These are phyloP conservation scores for Trichophyton schoenleinii DNA, from an alignment of 2,329 filamentous ascomycete species.

Conservation along the genomic window DNA sequence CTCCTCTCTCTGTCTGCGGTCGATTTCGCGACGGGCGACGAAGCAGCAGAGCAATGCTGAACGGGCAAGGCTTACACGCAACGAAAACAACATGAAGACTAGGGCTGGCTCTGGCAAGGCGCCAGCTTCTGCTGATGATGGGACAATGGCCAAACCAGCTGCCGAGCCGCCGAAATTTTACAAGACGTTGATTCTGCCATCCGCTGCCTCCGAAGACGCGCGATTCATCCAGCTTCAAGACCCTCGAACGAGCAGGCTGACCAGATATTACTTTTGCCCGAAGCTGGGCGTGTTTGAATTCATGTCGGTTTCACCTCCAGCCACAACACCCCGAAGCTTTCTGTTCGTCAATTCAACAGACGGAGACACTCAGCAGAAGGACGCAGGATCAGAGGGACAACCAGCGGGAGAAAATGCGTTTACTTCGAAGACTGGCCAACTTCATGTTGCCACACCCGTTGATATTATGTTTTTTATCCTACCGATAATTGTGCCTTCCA, in stretches of 20 bases:
- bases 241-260: constrained; percentile 37
- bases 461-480: constrained; percentile 77
- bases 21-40: background rate
- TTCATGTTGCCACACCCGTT: constrained; percentile 73
- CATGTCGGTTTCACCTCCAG: constrained; percentile 42
- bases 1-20: too few relatives aligned
- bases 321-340: constrained; percentile 42
- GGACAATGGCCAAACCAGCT: background rate
- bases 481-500: constrained; percentile 49
- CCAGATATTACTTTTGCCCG: constrained; percentile 48
- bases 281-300: constrained; percentile 49
- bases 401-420: constrained; percentile 30
- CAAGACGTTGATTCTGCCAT: constrained; percentile 48
- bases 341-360: constrained; percentile 30
- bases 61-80: background rate
- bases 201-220: constrained; percentile 38
- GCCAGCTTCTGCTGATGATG: background rate
- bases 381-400: background rate
- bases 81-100: background rate
- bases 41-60: background rate
- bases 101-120: background rate
- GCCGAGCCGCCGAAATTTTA: constrained; percentile 17
- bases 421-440: constrained; percentile 54
- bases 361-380: constrained; percentile 11
- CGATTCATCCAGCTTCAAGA: constrained; percentile 45